Base-by-base conservation (phyloP, 495 filamentous ascomycete genomes). In the Lepraria neglecta region DNA sequence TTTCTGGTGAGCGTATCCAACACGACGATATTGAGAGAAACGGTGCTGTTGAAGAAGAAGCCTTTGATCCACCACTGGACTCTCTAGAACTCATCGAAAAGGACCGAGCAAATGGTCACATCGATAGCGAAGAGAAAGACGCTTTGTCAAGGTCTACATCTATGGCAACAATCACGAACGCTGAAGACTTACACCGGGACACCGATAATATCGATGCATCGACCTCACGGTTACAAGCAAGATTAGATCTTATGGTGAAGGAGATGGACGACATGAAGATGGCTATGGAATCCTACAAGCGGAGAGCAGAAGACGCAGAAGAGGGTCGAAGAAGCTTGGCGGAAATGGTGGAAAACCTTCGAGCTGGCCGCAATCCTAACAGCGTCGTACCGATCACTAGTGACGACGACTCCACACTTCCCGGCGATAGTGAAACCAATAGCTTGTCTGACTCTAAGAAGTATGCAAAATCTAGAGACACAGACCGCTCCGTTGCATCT, bases 321-420 rank as follows among this genome's bases (percentile, higher is more conserved):
- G 76, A 79, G 21, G 90, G 96, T 64, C 83, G 85, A 56, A 85
- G 86, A 69, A 88, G 86, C 1, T 74, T 98, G 27, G 85, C 87
- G 0, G 90, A 96, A 69, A 92, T 97, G 91, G 86, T 97, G 17
- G 83, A 89, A 66, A 87, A 86, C 33, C 84, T 95, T 48, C 82
- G 89, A 51, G 45, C 61, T n/a, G 65, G 66, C 43, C 43, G 51
- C 40, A 38, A 47, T 21, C 33, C 35, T n/a, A 57, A 59, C 27
- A 57, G 48, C 24, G 28, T 48, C 11, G 33, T 55, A 14, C 31
- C 56, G 30, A 24, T 14, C 4, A 19, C 14, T 1, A 58, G 43
- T 33, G 21, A 47, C 12, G 43, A 48, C 17, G 47, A 66, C 19
- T 57, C 44, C 21, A 64, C 61, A 15, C 19, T 51, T 24, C 40